These are phyloP conservation scores for Marchantia polymorpha DNA, from an alignment of 225 moss, liverwort and hornwort genomes.

Conservation along the genomic window DNA sequence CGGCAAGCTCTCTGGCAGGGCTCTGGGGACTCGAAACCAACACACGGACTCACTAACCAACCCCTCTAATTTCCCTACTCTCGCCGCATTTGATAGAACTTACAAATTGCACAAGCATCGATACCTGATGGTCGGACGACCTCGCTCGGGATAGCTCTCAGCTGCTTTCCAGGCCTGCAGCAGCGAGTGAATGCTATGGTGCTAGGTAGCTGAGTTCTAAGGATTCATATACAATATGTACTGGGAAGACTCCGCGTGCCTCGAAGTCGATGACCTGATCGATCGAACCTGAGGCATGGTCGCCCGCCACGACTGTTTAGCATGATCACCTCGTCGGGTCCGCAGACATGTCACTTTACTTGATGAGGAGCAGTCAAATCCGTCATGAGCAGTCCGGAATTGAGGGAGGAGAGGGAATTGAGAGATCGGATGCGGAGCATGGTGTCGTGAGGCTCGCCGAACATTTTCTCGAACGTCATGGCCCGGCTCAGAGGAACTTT, in stretches of 20 bases:
- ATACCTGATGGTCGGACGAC: not conserved
- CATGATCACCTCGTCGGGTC: too few relatives aligned
- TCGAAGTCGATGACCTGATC: not conserved
- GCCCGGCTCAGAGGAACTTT: conserved; percentile 7
- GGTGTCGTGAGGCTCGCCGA: conserved; percentile 19
- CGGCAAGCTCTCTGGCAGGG: not conserved
- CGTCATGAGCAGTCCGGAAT: not conserved
- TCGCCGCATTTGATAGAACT: not conserved
- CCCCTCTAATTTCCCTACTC: not conserved
- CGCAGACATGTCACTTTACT: not conserved
- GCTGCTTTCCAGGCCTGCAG: not conserved
- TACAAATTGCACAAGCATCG: not conserved
- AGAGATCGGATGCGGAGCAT: not conserved
- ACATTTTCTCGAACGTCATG: conserved; percentile 21
- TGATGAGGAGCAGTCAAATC: not conserved
- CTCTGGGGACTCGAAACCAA: not conserved
- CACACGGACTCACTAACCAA: not conserved
- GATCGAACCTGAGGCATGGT: not conserved
- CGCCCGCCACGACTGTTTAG: not conserved
- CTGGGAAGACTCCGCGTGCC: not conserved
- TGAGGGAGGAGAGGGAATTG: not conserved
- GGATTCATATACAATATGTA: conserved; percentile 5
- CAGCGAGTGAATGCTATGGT: not conserved
- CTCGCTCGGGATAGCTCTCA: too few relatives aligned
- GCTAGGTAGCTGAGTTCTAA: not conserved